phyloP scores from a whole-genome alignment of 352 stramenopile species.

The Ophiocytium majus region DNA sequence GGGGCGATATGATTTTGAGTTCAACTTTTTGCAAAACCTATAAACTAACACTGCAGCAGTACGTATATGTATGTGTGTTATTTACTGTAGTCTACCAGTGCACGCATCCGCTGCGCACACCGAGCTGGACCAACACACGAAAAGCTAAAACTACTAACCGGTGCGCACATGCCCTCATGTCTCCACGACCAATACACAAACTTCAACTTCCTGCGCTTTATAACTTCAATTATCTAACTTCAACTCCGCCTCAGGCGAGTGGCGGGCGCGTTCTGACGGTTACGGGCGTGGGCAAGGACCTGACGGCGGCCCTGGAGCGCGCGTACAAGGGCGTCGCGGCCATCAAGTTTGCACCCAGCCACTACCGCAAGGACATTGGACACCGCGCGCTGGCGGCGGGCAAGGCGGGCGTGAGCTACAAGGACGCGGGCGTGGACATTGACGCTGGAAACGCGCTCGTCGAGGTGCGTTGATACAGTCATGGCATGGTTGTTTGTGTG shows the following conservation, averaged over 20 bases:
- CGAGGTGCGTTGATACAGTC: constrained; percentile 19
- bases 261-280: constrained; percentile 95
- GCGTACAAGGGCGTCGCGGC: constrained; percentile 59
- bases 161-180: no score
- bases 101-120: no score
- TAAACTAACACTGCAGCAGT: no score
- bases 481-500: not conserved
- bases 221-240: no score
- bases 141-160: no score
- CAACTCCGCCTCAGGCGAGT: constrained; percentile 27
- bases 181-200: no score
- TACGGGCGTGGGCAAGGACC: constrained; percentile 79
- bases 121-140: no score
- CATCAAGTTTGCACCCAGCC: constrained; percentile 84
- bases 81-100: no score
- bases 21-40: no score
- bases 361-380: constrained; percentile 96
- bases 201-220: no score
- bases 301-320: constrained; percentile 78
- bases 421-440: constrained; percentile 95
- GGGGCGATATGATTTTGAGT: no score
- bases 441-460: constrained; percentile 72
- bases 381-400: constrained; percentile 65
- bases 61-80: no score
- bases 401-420: constrained; percentile 84